Evolutionary conservation across 1,284 basidiomycete species (phyloP).

Genomic region (Meripilus lineatus): DNA sequence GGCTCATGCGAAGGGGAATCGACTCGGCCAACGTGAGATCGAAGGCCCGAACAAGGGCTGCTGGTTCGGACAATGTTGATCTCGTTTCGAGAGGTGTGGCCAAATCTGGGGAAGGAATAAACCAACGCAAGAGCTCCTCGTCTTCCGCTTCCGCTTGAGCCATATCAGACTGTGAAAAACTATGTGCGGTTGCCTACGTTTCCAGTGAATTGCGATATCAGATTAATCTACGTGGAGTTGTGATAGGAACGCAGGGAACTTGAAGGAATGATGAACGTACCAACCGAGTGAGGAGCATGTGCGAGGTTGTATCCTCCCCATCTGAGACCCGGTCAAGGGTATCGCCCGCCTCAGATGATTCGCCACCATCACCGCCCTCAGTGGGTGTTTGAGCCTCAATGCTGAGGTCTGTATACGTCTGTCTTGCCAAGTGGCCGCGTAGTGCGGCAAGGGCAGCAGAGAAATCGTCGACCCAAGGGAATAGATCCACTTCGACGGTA

Average conservation of each 20-base stretch:
- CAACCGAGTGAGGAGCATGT: not conserved
- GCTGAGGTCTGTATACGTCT: too few species aligned
- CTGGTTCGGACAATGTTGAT: constrained; percentile 5
- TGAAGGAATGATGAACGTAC: not conserved
- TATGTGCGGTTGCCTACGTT: too few species aligned
- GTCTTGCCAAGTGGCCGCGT: too few species aligned
- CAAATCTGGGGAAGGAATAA: too few species aligned
- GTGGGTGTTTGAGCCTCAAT: too few species aligned
- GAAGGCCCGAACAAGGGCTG: not conserved
- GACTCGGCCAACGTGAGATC: not conserved
- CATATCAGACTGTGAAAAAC: too few species aligned
- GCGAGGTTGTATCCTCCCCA: too few species aligned
- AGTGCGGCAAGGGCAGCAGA: constrained; percentile 28
- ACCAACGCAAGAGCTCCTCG: too few species aligned
- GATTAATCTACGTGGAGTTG: constrained; percentile 6
- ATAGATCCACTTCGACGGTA: constrained; percentile 19
- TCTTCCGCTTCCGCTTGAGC: too few species aligned
- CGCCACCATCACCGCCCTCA: not conserved
- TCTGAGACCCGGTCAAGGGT: too few species aligned
- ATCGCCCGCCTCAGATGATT: not conserved
- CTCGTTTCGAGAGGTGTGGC: too few species aligned
- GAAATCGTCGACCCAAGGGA: constrained; percentile 26
- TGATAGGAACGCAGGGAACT: not conserved
- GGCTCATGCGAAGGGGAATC: too few species aligned
- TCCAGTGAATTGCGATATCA: constrained; percentile 4